phyloP scores from a whole-genome alignment of 192 early-diverging fungal genomes.

The Backusella psychrophila region DNA sequence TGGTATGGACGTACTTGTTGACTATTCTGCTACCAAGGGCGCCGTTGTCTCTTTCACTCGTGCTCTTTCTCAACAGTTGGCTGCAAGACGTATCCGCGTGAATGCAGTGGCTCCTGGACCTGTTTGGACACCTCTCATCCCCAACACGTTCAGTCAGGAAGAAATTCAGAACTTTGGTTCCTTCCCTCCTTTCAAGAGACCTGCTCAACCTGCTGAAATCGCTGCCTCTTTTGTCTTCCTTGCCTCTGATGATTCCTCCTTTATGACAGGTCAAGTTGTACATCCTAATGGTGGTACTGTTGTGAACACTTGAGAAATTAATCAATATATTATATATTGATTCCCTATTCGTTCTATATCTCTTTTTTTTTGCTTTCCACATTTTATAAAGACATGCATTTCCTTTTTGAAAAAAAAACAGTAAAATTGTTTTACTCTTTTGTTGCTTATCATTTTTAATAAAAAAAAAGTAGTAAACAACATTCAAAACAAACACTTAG shows the following conservation, averaged over 20 bases:
- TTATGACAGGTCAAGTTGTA: conserved; percentile 43
- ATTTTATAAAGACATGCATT: background rate
- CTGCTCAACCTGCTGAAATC: conserved; percentile 50
- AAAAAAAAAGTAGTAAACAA: conserved; percentile 7
- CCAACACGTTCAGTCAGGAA: conserved; percentile 39
- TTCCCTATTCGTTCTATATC: background rate
- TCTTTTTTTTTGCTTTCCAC: conserved; percentile 3
- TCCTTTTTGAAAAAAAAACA: background rate
- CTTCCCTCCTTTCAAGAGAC: conserved; percentile 43
- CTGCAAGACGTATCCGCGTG: conserved; percentile 43
- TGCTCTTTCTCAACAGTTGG: conserved; percentile 45
- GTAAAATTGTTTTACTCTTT: background rate
- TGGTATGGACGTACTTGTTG: conserved; percentile 43
- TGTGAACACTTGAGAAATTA: conserved; percentile 27
- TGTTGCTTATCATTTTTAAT: background rate
- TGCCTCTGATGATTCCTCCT: conserved; percentile 43
- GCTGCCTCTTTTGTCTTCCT: conserved; percentile 51
- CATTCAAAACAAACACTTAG: background rate
- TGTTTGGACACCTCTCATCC: conserved; percentile 54
- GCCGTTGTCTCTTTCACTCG: conserved; percentile 55
- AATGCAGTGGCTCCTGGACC: conserved; percentile 57
- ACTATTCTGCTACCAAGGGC: conserved; percentile 55
- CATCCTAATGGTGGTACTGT: conserved; percentile 46
- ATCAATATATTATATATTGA: background rate
- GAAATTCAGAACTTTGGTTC: conserved; percentile 45